Evolutionary conservation across 352 stramenopile genomes (phyloP).

Genomic region (Pythium monospermum): DNA sequence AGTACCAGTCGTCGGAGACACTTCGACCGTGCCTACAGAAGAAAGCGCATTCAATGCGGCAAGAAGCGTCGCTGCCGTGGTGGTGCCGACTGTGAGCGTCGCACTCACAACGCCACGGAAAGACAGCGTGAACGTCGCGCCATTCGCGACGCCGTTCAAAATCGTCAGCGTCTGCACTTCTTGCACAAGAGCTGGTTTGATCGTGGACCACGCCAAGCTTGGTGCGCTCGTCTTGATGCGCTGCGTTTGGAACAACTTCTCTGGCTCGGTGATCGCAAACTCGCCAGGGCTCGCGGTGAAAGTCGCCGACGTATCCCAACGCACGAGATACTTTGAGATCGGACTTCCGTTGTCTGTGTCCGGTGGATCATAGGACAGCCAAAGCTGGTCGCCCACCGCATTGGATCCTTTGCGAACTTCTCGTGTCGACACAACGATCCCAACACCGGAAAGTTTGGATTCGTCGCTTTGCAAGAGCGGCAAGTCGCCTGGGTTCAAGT

Average conservation of each 20-base stretch:
- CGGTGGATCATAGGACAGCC: constrained; percentile 70
- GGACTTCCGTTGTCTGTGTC: constrained; percentile 56
- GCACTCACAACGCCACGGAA: constrained; percentile 41
- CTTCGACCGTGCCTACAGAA: constrained; percentile 37
- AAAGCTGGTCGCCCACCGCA: constrained; percentile 63
- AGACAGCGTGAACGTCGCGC: constrained; percentile 38
- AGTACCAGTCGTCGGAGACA: constrained; percentile 27
- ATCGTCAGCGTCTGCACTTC: constrained; percentile 54
- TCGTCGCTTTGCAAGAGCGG: constrained; percentile 36
- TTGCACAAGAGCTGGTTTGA: constrained; percentile 23
- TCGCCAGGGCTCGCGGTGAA: constrained; percentile 50
- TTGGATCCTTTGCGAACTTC: constrained; percentile 68
- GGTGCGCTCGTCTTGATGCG: constrained; percentile 41
- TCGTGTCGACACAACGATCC: constrained; percentile 34
- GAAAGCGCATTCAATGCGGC: constrained; percentile 32
- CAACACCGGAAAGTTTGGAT: constrained; percentile 30
- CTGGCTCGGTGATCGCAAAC: constrained; percentile 43
- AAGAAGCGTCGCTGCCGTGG: constrained; percentile 27
- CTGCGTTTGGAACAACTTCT: constrained; percentile 49
- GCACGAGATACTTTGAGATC: constrained; percentile 58
- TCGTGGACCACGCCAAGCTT: constrained; percentile 53
- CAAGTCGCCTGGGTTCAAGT: constrained; percentile 57
- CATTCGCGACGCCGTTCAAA: constrained; percentile 2
- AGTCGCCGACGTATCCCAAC: constrained; percentile 52
- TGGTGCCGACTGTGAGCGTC: constrained; percentile 31